Conservation (phyloP, 805 yeast genomes). For the Hanseniaspora clermontiae region DNA sequence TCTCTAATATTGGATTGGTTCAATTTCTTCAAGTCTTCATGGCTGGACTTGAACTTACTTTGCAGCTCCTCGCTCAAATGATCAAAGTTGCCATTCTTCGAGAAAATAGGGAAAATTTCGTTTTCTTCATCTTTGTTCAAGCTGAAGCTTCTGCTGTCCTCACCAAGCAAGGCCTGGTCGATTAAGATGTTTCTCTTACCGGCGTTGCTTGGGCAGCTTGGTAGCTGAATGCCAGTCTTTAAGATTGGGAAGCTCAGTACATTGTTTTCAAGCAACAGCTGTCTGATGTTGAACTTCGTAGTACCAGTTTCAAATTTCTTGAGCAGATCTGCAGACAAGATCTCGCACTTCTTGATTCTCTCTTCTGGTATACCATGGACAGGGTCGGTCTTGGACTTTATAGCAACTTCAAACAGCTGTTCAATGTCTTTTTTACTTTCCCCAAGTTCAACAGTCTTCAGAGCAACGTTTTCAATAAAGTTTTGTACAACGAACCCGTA, state of each 20-base stretch:
- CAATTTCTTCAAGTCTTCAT: slow-evolving; percentile 8
- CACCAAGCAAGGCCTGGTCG: slow-evolving; percentile 8
- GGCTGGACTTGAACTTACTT: not conserved
- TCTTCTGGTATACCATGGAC: not conserved
- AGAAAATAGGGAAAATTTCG: slow-evolving; percentile 8
- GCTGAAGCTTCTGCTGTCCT: slow-evolving; percentile 4
- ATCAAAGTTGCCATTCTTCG: not conserved
- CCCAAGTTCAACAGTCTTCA: slow-evolving; percentile 53
- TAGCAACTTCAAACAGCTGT: not conserved
- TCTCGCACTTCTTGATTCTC: slow-evolving; percentile 1
- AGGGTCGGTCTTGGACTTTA: slow-evolving; percentile 8
- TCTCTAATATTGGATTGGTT: slow-evolving; percentile 5
- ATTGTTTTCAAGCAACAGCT: slow-evolving; percentile 1
- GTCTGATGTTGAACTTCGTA: slow-evolving; percentile 9
- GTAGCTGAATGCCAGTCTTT: not conserved
- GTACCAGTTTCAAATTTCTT: not conserved
- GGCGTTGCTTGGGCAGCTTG: not conserved
- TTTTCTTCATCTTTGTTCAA: slow-evolving; percentile 5
- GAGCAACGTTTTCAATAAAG: slow-evolving; percentile 50
- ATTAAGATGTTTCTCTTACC: slow-evolving; percentile 9
- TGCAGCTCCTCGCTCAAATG: not conserved
- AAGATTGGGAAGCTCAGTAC: not conserved
- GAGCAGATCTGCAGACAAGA: not conserved
- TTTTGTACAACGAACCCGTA: slow-evolving; percentile 29
- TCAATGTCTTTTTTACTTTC: slow-evolving; percentile 40